Evolutionary conservation across 495 filamentous ascomycete genomes (phyloP), one percentile per base, ranked within the genome.

Genomic region (Coniosporium apollinis): DNA sequence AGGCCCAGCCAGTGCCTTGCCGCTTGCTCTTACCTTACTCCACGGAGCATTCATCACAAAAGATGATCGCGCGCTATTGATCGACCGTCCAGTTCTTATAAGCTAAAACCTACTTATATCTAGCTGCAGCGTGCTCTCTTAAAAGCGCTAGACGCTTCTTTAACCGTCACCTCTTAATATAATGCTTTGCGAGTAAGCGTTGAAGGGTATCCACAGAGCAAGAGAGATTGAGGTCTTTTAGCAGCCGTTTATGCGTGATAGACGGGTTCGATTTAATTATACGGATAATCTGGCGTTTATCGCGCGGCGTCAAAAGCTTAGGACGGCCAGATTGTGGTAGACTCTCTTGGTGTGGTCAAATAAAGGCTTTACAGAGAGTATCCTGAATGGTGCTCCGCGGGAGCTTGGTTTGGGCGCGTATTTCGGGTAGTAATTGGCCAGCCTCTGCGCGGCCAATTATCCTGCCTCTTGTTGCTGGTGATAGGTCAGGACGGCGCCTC

Each of bases 91-190:
- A 37, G 22, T 19, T 6, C 15, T 28, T 15, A 19, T 37, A 30
- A 13, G 19, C 5, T 9, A 10, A 3, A 5, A 25, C 35, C 14
- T 15, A 37, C 18, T 17, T 37, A 30, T 29, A 25, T 16, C 35
- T 9, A 3, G 4, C 4, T 3, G 7, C 5, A 5, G 26, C 26
- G 3, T 15, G 3, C 13, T 7, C 26, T 19, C 15, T 5, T 19
- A 16, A 19, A 4, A 37, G 19, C n/a, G 16, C 21, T 4, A 25
- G 35, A n/a, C 35, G 35, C 35, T 37, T 18, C 16, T 37, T 37
- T 15, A 15, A 15, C 5, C 22, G 22, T 25, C 35, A 37, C 19
- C 21, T 37, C 5, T 2, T 37, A 15, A 37, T 37, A 19, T 22
- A 5, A 14, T 37, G 24, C n/a, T 30, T 5, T 28, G 16, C 22